phyloP scores from a whole-genome alignment of 2,329 filamentous ascomycete genomes.

The Phaeophleospora eucalypticola region DNA sequence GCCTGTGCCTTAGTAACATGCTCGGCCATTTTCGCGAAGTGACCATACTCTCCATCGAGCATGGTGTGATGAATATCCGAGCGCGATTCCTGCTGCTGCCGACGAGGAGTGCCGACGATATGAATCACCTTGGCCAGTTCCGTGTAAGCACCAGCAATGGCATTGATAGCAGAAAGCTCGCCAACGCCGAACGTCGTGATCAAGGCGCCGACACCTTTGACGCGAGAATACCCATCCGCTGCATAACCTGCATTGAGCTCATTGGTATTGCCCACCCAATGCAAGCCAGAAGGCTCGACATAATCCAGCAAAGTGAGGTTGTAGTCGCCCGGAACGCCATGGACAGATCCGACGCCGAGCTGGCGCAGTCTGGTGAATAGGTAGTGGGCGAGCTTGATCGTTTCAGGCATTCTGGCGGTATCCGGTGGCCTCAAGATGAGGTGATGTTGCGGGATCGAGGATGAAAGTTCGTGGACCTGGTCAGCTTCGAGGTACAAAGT shows the following conservation, averaged over 20 bases:
- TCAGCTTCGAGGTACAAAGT: neutral
- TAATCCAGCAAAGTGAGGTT: slow-evolving; percentile 45
- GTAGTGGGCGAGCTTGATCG: slow-evolving; percentile 40
- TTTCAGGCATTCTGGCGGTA: slow-evolving; percentile 10
- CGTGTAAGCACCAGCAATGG: slow-evolving; percentile 40
- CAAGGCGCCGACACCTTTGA: slow-evolving; percentile 48
- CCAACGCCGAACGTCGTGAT: slow-evolving; percentile 61
- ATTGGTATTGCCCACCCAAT: slow-evolving; percentile 53
- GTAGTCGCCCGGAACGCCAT: slow-evolving; percentile 46
- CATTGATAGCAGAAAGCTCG: slow-evolving; percentile 44
- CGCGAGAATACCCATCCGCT: slow-evolving; percentile 55
- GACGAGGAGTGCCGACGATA: slow-evolving; percentile 31
- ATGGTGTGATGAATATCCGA: slow-evolving; percentile 8
- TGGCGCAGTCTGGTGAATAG: slow-evolving; percentile 42
- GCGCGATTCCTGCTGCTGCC: neutral
- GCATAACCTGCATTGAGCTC: slow-evolving; percentile 58
- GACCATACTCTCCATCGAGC: slow-evolving; percentile 2
- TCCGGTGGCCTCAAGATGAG: neutral
- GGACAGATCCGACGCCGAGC: slow-evolving; percentile 39
- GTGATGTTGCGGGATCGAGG: neutral
- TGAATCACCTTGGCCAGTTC: slow-evolving; percentile 44
- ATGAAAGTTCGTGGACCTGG: neutral
- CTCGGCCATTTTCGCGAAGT: slow-evolving; percentile 33
- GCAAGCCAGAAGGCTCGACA: slow-evolving; percentile 37
- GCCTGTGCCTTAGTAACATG: slow-evolving; percentile 68